phyloP scores from a whole-genome alignment of 2,329 filamentous ascomycete genomes.

The Talaromyces sp. region DNA sequence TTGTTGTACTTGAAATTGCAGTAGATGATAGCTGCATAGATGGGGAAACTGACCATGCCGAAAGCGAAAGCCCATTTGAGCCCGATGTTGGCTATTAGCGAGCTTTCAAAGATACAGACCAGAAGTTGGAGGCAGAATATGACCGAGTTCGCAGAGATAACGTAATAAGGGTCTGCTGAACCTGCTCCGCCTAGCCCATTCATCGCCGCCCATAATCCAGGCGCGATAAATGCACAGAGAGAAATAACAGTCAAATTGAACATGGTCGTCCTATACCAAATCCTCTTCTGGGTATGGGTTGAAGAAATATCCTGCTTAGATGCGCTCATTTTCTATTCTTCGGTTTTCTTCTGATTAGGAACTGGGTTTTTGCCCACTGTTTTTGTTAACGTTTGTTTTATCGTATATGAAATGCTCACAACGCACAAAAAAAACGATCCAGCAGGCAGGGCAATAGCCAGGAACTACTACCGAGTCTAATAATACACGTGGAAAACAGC shows the following conservation, averaged over 20 bases:
- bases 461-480: neutral
- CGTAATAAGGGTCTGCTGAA: slow-evolving; percentile 21
- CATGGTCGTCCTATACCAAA: slow-evolving; percentile 8
- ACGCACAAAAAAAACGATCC: neutral
- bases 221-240: slow-evolving; percentile 36
- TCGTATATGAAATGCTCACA: neutral
- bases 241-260: slow-evolving; percentile 37
- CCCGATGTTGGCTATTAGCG: neutral
- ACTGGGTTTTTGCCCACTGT: neutral
- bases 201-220: slow-evolving; percentile 42
- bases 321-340: neutral
- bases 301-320: neutral
- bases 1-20: neutral
- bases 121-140: neutral
- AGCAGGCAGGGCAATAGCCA: neutral
- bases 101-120: neutral
- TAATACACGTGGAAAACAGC: too few relatives aligned
- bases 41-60: neutral
- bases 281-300: neutral
- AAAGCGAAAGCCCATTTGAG: neutral
- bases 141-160: slow-evolving; percentile 15
- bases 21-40: neutral
- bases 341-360: too few relatives aligned
- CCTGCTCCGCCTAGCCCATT: slow-evolving; percentile 33
- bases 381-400: neutral